These are phyloP conservation scores for Excoecaria agallocha DNA, from an alignment of 345 rosid species.

Conservation along the genomic window DNA sequence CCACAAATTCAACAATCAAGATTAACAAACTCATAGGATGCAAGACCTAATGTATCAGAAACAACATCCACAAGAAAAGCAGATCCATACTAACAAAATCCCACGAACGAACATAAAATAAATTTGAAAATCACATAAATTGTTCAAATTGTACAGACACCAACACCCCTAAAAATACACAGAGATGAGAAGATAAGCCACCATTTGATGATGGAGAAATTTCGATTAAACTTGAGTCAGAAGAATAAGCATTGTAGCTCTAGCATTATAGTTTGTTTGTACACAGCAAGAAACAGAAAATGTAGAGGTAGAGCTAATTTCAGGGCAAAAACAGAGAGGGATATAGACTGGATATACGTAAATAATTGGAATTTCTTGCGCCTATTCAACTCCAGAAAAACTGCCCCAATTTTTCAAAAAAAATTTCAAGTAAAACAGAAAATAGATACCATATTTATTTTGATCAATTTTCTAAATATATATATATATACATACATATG, in stretches of 20 bases:
- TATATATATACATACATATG: no score
- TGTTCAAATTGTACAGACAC: no score
- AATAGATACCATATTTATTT: no score
- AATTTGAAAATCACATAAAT: no score
- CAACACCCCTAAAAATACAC: no score
- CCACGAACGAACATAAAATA: not conserved
- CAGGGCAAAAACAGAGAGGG: not conserved
- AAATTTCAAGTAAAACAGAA: no score
- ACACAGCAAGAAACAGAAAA: not conserved
- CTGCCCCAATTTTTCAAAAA: no score
- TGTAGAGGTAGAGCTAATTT: not conserved
- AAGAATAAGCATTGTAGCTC: not conserved
- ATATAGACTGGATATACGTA: not conserved
- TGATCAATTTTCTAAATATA: no score
- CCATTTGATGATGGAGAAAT: not conserved
- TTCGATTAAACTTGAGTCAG: not conserved
- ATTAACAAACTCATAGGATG: not conserved
- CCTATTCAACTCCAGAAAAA: no score
- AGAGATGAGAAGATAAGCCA: no score
- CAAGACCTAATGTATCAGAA: not conserved
- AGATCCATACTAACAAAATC: not conserved
- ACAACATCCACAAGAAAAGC: no score
- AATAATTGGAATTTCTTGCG: not conserved
- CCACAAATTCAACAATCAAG: not conserved
- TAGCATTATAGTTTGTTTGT: not conserved